phyloP scores from a whole-genome alignment of 768 basidiomycete species.

The Hortiboletus flavorubellus region DNA sequence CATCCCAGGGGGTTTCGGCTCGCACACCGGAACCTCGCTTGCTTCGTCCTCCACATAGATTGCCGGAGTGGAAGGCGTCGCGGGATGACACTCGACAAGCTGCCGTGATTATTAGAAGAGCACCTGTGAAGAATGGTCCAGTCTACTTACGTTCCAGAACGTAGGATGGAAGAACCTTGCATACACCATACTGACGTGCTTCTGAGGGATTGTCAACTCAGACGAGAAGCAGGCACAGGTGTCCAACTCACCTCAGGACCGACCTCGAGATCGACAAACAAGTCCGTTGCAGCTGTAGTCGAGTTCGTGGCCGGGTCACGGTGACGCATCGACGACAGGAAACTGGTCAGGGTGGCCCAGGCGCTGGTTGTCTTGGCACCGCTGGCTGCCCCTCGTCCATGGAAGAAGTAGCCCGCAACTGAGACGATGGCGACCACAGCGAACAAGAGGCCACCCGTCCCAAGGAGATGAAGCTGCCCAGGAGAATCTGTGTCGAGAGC shows the following conservation, averaged over 20 bases:
- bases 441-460: conserved; percentile 18
- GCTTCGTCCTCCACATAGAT: conserved; percentile 22
- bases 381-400: background rate
- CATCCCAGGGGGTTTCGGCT: conserved; percentile 2
- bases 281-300: background rate
- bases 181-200: conserved; percentile 22
- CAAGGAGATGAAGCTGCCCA: conserved; percentile 3
- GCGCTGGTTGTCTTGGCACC: background rate
- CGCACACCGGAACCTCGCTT: conserved; percentile 1
- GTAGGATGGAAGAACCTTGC: conserved; percentile 22
- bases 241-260: conserved; percentile 7
- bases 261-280: conserved; percentile 7
- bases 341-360: conserved; percentile 2
- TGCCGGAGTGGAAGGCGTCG: conserved; percentile 12
- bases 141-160: conserved; percentile 15
- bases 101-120: background rate
- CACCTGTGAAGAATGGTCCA: background rate
- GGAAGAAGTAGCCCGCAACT: conserved; percentile 15
- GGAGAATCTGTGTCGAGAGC: background rate
- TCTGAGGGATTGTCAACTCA: background rate
- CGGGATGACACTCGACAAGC: conserved; percentile 16
- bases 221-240: background rate
- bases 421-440: conserved; percentile 11
- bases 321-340: conserved; percentile 10
- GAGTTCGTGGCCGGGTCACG: background rate